Base-by-base conservation (phyloP, 176 grass and related monocot genomes). In the Poa annua region DNA sequence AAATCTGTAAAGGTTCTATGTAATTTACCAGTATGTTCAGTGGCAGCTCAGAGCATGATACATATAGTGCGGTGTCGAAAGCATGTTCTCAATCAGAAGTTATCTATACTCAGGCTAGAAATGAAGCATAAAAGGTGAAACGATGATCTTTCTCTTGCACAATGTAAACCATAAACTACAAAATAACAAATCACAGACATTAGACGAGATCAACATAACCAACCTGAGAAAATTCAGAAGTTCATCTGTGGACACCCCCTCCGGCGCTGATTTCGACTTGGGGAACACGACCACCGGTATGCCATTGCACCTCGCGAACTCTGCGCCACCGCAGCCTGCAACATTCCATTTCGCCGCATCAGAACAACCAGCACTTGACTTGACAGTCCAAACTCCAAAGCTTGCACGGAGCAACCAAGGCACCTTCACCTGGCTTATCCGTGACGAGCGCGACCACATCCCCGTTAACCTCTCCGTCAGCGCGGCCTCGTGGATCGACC, bases 271-370 rank as follows among this genome's bases (percentile, higher is more conserved):
- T 76, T 92, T 96, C 26, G 76, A 90, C 24, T 90, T 93, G 0
- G 91, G 89, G 39, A 93, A 99, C 19, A 93, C 47, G 6, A 92
- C 36, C 75, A 93, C 89, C 20, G 87, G 89, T 34, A 96, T 90
- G 66, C 74, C 79, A 65, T 86, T 96, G 66, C 55, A 79, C 71
- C 74, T 90, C 38, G 96, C 91, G 66, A 92, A 88, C 42, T 92
- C 80, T 0, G 91, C 93, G 11, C 96, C 96, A 65, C 93, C 83
- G 66, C 96, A 95, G 73, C 80, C 81, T 99, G 77, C 4, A 75
- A 84, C 1, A 50, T 11, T 11, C 22, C 38, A 60, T 7, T 9
- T 56, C 39, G 11, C 4, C 24, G 15, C 49, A 17, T 74, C 56
- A 74, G 34, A 85, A 76, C 29, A 39, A 65, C 72, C 5, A 36